Evolutionary conservation across 148 eudicot genomes (phyloP), one percentile per base, ranked within the genome.

Genomic region (Polygonum aviculare): DNA sequence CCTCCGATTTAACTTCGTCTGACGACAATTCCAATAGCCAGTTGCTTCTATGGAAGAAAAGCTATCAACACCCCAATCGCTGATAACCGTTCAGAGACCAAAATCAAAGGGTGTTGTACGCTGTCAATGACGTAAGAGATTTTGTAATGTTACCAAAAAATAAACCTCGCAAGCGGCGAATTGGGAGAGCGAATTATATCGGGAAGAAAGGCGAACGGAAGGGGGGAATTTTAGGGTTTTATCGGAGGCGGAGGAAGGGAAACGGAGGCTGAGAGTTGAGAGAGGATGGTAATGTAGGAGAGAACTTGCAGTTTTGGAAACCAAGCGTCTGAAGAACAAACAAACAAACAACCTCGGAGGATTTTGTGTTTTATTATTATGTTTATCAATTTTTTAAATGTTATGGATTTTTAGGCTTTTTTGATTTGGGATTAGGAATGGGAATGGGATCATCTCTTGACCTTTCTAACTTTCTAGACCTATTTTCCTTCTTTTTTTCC

Each of bases 171-270:
- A 38, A 70, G 12, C 47, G 47, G 49, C 39, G 57, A 47, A n/a
- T 38, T 19, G 62, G 16, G 40, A 51, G 26, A 51, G 47, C 35
- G 12, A 47, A 41, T 22, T 70, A 6, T 70, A 39, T 39, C 22
- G 74, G 74, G 74, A 9, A 44, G 35, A 4, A 5, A 47, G 35
- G 35, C 76, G 52, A 74, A 16, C 22, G 76, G 19, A 36, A 40
- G 12, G 3, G 35, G 26, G 62, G 18, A 19, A 74, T 74, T 26
- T 26, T 74, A 74, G 76, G 76, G 76, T 74, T 74, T 74, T 74
- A 74, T 74, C 76, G 26, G 7, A 54, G 60, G 60, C 60, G 60
- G 26, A 54, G 60, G 26, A 54, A 6, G 18, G 2, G 60, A 54
- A 15, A 54, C 19, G 60, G 60, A 54, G 60, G 60, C 60, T 54